These are phyloP conservation scores for Hypoxylon sp. DNA, from an alignment of 2,329 filamentous ascomycete genomes.

Conservation along the genomic window DNA sequence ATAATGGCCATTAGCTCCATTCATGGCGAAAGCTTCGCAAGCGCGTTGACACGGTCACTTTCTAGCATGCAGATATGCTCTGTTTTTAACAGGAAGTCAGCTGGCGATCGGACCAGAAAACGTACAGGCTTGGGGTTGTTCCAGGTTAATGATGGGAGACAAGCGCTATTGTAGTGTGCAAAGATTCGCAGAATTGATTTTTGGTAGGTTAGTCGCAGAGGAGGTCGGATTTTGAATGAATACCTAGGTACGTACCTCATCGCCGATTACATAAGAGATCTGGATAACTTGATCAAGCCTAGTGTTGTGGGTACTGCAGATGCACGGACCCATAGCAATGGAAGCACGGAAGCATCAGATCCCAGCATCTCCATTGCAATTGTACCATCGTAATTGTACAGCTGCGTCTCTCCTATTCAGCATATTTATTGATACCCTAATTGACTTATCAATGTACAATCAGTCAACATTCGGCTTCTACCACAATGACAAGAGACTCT, in stretches of 20 bases:
- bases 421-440: neutral
- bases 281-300: too few relatives aligned
- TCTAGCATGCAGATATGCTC: slow-evolving; percentile 13
- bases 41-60: neutral
- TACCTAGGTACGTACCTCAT: slow-evolving; percentile 30
- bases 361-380: neutral
- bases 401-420: neutral
- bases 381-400: neutral
- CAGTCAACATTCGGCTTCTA: neutral
- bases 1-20: slow-evolving; percentile 63
- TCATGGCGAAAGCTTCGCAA: slow-evolving; percentile 57
- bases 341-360: too few relatives aligned
- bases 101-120: neutral
- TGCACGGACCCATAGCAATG: too few relatives aligned
- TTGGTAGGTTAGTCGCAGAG: neutral
- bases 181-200: neutral
- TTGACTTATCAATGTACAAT: neutral
- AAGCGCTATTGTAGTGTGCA: neutral
- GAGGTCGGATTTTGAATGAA: slow-evolving; percentile 24
- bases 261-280: neutral
- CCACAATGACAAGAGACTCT: slow-evolving; percentile 11
- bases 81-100: neutral
- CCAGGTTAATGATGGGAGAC: neutral
- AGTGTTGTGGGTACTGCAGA: too few relatives aligned
- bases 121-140: neutral